Base-by-base conservation (phyloP, 495 filamentous ascomycete species). In the Xylaria palmicola region DNA sequence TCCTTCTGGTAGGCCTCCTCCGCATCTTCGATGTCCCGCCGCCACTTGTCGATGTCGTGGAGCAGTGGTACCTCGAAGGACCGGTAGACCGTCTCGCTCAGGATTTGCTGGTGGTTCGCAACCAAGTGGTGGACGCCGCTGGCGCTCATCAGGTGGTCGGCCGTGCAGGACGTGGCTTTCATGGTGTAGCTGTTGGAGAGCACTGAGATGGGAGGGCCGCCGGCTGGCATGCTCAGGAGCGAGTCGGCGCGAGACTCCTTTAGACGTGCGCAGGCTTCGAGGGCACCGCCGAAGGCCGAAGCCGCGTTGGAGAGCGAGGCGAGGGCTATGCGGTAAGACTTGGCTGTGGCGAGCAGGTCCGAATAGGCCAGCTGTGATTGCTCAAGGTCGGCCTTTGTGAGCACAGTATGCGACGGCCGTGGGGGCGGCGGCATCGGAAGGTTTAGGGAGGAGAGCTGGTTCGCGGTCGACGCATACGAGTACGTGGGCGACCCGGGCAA, bases 71-170 rank as follows among this genome's bases (percentile, higher is more conserved):
- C 85, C 67, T 88, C 85, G 64, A 88, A 88, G 43, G 76, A 77
- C 17, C 85, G 74, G 69, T 88, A 87, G n/a, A 88, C 80, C 4
- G 82, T 85, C 64, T 88, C 85, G 22, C 74, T 78, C 0, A 88
- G 75, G 60, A 88, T 86, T 60, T 86, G 82, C 67, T 85, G 83
- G 69, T 88, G 85, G 68, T 86, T 88, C 12, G 83, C 84, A 20
- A 87, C 79, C 26, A 88, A 72, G 63, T 88, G 83, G 64, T 88
- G 85, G 43, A 88, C 74, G n/a, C 85, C 85, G 36, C 81, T 79
- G 9, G 82, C 79, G 36, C 81, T 78, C 34, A 88, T 71, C 17
- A 88, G 70, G 22, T 77, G 75, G 69, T 86, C 84, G 8, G 83
- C 85, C 1, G 84, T 87, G 72, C 85, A 86, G 9, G 67, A 60